Base-by-base conservation (phyloP, 2,329 filamentous ascomycete species). In the Orbilia ellipsospora region DNA sequence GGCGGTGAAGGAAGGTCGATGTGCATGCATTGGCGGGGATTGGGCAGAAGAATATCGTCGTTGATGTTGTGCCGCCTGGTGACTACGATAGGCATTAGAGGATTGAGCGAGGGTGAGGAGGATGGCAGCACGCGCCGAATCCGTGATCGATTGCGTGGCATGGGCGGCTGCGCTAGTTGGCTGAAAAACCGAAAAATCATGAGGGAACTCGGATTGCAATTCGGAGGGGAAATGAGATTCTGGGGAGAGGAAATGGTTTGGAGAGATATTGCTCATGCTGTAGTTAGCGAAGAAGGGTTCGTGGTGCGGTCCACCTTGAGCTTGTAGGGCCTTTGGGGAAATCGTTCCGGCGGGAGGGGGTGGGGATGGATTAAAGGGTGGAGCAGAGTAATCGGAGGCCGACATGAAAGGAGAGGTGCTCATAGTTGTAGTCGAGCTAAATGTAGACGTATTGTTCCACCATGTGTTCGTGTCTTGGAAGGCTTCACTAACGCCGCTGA, bases 401-500 rank as follows among this genome's bases (percentile, higher is more conserved):
- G 78, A 78, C 62, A 78, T 79, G 67, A 77, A 80, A 68, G 57
- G 77, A 28, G 66, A 72, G 18, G 73, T 69, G 55, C 66, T 77
- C 66, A 77, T 65, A n/a, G 73, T 77, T 5, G 73, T 77, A 7
- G 66, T 44, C 7, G 73, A 70, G 51, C 73, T 76, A 6, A 84
- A 31, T 52, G 77, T 78, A 44, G 73, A 76, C 57, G 62, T 10
- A 64, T 77, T 77, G 48, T 77, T 75, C 79, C 79, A 80, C 31
- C 77, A 78, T 4, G 73, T 73, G 40, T 78, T 78, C 23, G 92
- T 92, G 82, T 97, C 93, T 70, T 95, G 86, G 90, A 97, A 93
- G 73, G 93, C 89, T 81, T 98, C 95, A 83, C 92, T 96, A 82
- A 94, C 92, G 60, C 90, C 92, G 81, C 92, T 94, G 81, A 96